Evolutionary conservation across 225 moss, liverwort and hornwort genomes (phyloP).

Genomic region (Thuidium tamariscinum): DNA sequence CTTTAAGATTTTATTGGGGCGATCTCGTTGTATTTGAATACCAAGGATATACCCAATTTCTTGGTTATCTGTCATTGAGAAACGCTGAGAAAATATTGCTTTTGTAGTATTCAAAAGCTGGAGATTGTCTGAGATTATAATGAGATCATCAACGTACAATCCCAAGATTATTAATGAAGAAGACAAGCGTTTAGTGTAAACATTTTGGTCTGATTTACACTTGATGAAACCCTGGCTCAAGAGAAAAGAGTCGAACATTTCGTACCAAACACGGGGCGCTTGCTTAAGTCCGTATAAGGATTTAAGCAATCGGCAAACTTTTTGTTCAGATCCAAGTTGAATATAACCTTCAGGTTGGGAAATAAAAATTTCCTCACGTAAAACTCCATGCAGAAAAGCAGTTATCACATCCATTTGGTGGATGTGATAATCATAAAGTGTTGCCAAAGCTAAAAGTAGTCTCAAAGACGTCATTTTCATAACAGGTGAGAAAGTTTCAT

Average conservation of each 20-base stretch:
- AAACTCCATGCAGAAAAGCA: neutral
- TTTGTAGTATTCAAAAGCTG: no score
- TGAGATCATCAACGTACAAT: neutral
- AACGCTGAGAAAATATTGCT: no score
- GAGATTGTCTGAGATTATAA: neutral
- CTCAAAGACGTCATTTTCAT: neutral
- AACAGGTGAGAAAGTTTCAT: neutral
- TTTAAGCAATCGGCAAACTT: neutral
- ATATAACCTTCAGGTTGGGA: neutral
- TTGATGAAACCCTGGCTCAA: neutral
- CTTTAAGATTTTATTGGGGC: no score
- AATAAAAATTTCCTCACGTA: neutral
- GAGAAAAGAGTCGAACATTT: neutral
- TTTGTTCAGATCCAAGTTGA: neutral
- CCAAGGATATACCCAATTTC: no score
- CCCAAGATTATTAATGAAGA: neutral
- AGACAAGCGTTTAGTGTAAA: neutral
- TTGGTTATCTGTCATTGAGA: no score
- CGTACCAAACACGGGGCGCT: neutral
- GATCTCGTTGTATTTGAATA: no score
- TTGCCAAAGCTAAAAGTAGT: neutral
- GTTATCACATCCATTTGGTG: neutral
- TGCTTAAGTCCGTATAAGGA: neutral
- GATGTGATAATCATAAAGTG: neutral
- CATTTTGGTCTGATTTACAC: rapidly evolving